Conservation (phyloP, 2,329 filamentous ascomycete species). For the Dothideomycetes sp. region DNA sequence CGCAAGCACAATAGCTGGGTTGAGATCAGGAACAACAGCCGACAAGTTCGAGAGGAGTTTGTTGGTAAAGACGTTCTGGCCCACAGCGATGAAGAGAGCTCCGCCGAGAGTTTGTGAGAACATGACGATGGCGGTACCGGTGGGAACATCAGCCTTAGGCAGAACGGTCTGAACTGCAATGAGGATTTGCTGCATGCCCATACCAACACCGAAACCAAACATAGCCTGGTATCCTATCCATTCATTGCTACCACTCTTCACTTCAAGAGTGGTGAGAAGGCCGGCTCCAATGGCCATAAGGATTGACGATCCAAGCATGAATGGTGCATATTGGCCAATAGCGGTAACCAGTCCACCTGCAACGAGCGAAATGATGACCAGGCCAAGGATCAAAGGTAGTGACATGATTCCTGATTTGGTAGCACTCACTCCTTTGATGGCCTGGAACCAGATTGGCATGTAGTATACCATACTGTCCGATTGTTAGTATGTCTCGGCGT, state of each 20-base stretch:
- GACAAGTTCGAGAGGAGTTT: slow-evolving; percentile 34
- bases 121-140: slow-evolving; percentile 42
- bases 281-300: slow-evolving; percentile 40
- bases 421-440: slow-evolving; percentile 38
- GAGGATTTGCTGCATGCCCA: slow-evolving; percentile 39
- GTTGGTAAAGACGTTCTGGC: slow-evolving; percentile 44
- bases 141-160: slow-evolving; percentile 35
- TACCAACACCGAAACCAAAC: slow-evolving; percentile 34
- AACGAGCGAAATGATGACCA: slow-evolving; percentile 36
- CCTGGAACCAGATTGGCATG: slow-evolving; percentile 43
- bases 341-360: slow-evolving; percentile 33
- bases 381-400: slow-evolving; percentile 38
- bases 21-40: slow-evolving; percentile 33
- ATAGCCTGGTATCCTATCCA: slow-evolving; percentile 33
- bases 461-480: too few species aligned
- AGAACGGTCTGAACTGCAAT: slow-evolving; percentile 40
- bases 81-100: slow-evolving; percentile 41
- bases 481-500: too few species aligned
- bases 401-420: slow-evolving; percentile 43
- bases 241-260: slow-evolving; percentile 29
- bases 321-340: slow-evolving; percentile 42
- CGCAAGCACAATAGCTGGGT: slow-evolving; percentile 34
- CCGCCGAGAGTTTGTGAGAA: slow-evolving; percentile 42
- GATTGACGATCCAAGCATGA: slow-evolving; percentile 34
- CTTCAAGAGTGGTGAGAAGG: slow-evolving; percentile 36